phyloP scores from a whole-genome alignment of 2,329 filamentous ascomycete genomes.

The Aspergillus tamarii region DNA sequence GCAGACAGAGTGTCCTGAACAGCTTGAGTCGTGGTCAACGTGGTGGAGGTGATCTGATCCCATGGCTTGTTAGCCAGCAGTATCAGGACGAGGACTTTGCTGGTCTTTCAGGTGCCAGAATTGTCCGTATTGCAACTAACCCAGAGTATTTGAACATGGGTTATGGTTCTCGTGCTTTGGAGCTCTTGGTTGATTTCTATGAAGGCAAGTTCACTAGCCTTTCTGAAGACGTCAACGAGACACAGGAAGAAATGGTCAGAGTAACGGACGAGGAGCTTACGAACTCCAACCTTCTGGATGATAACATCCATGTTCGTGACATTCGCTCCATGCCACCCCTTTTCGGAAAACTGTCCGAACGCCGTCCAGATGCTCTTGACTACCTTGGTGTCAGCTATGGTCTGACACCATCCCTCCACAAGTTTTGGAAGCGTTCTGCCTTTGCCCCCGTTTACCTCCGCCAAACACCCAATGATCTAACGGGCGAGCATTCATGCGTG shows the following conservation, averaged over 20 bases:
- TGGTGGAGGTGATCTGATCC: conserved; percentile 90
- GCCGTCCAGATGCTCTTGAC: conserved; percentile 77
- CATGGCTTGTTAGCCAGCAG: conserved; percentile 96
- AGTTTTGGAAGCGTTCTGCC: conserved; percentile 89
- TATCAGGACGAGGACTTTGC: conserved; percentile 98
- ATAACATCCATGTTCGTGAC: conserved; percentile 87
- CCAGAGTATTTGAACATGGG: conserved; percentile 92
- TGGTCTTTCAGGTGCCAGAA: conserved; percentile 83
- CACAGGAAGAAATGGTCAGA: conserved; percentile 67
- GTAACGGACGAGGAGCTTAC: conserved; percentile 83
- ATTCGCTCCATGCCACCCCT: conserved; percentile 90
- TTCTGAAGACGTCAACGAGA: conserved; percentile 67
- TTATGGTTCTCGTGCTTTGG: conserved; percentile 85
- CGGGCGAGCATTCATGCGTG: conserved; percentile 95
- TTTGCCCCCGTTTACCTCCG: conserved; percentile 92
- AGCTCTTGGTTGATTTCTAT: conserved; percentile 89
- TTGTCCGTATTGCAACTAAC: conserved; percentile 95
- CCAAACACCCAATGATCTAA: conserved; percentile 94
- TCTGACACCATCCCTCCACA: conserved; percentile 82
- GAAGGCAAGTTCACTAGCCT: conserved; percentile 88
- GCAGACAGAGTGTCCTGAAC: conserved; percentile 86
- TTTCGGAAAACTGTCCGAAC: conserved; percentile 84
- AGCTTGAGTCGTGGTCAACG: conserved; percentile 86
- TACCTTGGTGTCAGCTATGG: conserved; percentile 97
- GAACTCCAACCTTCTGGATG: conserved; percentile 74